These are phyloP conservation scores for Tulasnella sp. DNA, from an alignment of 768 basidiomycete genomes.

Conservation along the genomic window DNA sequence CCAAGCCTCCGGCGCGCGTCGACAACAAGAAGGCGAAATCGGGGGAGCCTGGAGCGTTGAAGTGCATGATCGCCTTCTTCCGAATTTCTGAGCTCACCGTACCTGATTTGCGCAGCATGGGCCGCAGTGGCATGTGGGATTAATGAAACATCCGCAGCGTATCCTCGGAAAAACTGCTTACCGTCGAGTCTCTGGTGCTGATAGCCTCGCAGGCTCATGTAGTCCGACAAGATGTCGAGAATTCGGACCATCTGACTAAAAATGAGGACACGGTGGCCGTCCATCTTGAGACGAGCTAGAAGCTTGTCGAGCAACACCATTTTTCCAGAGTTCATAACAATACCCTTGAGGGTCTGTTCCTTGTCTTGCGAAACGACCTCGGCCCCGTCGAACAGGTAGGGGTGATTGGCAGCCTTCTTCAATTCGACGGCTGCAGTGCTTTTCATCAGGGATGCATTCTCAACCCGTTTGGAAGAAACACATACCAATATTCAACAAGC, in stretches of 20 bases:
- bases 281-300: slow-evolving; percentile 79
- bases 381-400: slow-evolving; percentile 95
- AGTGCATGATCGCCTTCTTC: slow-evolving; percentile 95
- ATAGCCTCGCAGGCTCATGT: slow-evolving; percentile 86
- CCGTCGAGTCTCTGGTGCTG: slow-evolving; percentile 93
- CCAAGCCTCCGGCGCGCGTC: slow-evolving; percentile 94
- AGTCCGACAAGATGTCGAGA: slow-evolving; percentile 97
- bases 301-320: slow-evolving; percentile 98
- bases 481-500: slow-evolving; percentile 88
- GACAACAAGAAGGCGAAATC: slow-evolving; percentile 97
- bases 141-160: background rate
- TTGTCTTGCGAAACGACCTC: slow-evolving; percentile 58
- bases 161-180: slow-evolving; percentile 36
- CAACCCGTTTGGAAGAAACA: background rate
- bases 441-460: background rate
- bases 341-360: slow-evolving; percentile 88
- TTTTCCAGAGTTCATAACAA: slow-evolving; percentile 98
- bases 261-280: slow-evolving; percentile 95
- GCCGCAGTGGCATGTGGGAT: slow-evolving; percentile 10
- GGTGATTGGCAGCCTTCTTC: slow-evolving; percentile 98
- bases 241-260: slow-evolving; percentile 99
- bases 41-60: slow-evolving; percentile 86
- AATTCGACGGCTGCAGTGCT: slow-evolving; percentile 80
- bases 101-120: slow-evolving; percentile 33
- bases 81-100: slow-evolving; percentile 83